These are phyloP conservation scores for Sanghuangporus sanghuang DNA, from an alignment of 1,284 basidiomycete genomes.

Conservation along the genomic window DNA sequence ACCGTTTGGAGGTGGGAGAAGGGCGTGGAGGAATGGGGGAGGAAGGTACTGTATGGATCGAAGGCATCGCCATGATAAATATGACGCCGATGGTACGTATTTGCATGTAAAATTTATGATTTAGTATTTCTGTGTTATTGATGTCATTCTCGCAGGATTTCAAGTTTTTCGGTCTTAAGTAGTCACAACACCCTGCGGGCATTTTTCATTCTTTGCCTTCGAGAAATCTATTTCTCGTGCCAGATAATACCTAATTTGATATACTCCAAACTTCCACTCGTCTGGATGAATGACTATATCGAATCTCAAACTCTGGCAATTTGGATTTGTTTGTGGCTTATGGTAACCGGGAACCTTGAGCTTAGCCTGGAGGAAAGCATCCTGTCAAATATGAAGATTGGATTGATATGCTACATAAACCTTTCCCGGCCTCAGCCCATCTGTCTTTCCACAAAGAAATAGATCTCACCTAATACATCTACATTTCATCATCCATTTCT, in stretches of 20 bases:
- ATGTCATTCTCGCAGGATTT: too few relatives aligned
- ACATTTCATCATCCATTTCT: not conserved
- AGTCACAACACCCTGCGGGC: too few relatives aligned
- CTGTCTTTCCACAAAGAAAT: not conserved
- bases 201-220: not conserved
- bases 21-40: conserved; percentile 2
- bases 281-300: too few relatives aligned
- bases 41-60: conserved; percentile 11
- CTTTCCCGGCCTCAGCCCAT: not conserved
- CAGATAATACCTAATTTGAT: too few relatives aligned
- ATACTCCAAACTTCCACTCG: too few relatives aligned
- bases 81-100: not conserved
- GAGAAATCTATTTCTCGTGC: not conserved
- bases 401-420: not conserved
- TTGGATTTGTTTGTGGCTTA: too few relatives aligned
- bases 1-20: conserved; percentile 10
- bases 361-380: too few relatives aligned
- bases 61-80: not conserved
- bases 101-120: not conserved
- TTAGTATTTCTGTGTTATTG: too few relatives aligned
- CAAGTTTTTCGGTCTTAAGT: too few relatives aligned
- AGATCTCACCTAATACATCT: not conserved
- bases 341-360: too few relatives aligned
- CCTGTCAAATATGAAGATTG: too few relatives aligned
- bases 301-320: too few relatives aligned